Evolutionary conservation across 768 basidiomycete species (phyloP), one percentile per base, ranked within the genome.

Genomic region (Boletus rubescentipes): DNA sequence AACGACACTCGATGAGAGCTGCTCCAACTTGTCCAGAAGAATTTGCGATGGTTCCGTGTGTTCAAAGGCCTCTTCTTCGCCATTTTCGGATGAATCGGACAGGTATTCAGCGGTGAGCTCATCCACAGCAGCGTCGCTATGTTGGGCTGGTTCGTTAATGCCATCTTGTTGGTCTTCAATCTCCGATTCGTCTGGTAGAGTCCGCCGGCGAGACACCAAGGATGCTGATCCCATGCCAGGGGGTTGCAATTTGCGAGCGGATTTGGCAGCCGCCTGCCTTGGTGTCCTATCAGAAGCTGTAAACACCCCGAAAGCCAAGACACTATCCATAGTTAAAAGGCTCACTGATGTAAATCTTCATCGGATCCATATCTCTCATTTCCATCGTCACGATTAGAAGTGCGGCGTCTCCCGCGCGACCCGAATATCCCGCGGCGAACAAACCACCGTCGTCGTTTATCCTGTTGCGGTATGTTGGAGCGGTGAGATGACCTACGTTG

Each of bases 21-120:
- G 53, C 47, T 77, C 70, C 12, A 79, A 54, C 12, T 70, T 71
- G 5, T 66, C 52, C 29, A 78, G 35, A 39, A 82, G 67, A 3
- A 65, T 54, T 4, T 69, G 68, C 14, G 72, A 63, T 21, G 77
- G 75, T 5, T 46, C 46, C n/a, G 54, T 40, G 31, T 49, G n/a
- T 47, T 58, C 47, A 15, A 18, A 9, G 0, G 29, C 20, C 9
- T 43, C 59, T 48, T 61, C 51, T 20, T 58, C 42, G 32, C 58
- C 50, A 20, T 23, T 34, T 49, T 63, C 60, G 47, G 61, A 62
- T 34, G 26, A 23, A 9, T 45, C 49, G 3, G 49, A 36, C 9
- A 20, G 4, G 26, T 40, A 23, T 15, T 44, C 57, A 34, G 42
- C 14, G 14, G 21, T 36, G 12, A 26, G 45, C 23, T 49, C 54